Evolutionary conservation across 192 early-diverging fungal species (phyloP).

Genomic region (Coemansia sp.): DNA sequence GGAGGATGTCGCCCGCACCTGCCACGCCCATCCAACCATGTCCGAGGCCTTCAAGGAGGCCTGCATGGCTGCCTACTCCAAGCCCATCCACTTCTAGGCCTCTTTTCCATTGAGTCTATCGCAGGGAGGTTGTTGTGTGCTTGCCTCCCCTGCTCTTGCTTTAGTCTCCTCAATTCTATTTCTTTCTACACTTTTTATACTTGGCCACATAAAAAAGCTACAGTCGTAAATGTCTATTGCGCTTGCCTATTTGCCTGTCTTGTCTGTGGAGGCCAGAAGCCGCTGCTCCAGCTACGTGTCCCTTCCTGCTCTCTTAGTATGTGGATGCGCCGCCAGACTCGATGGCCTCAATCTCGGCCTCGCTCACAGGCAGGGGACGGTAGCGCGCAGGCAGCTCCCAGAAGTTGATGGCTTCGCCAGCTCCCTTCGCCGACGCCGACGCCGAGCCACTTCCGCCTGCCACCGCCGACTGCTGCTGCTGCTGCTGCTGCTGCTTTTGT

Average conservation of each 20-base stretch:
- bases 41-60: constrained; percentile 99
- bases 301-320: neutral
- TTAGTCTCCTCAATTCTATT: too few species aligned
- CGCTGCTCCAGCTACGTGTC: neutral
- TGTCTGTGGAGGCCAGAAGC: too few species aligned
- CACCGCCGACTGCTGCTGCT: neutral
- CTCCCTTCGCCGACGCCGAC: neutral
- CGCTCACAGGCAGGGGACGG: constrained; percentile 41
- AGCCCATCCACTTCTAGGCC: constrained; percentile 71
- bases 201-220: too few species aligned
- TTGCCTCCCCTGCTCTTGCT: too few species aligned
- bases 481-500: constrained; percentile 7
- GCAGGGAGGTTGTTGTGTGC: too few species aligned
- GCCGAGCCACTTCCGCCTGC: neutral
- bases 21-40: constrained; percentile 96
- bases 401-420: constrained; percentile 41
- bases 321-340: constrained; percentile 49
- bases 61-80: constrained; percentile 86
- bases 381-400: constrained; percentile 54
- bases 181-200: too few species aligned
- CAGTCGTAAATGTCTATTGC: too few species aligned
- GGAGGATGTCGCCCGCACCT: constrained; percentile 97
- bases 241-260: too few species aligned
- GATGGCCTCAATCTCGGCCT: constrained; percentile 54
- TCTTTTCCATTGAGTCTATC: too few species aligned